Conservation (phyloP, 2,329 filamentous ascomycete species). For the Diaporthe capsici region DNA sequence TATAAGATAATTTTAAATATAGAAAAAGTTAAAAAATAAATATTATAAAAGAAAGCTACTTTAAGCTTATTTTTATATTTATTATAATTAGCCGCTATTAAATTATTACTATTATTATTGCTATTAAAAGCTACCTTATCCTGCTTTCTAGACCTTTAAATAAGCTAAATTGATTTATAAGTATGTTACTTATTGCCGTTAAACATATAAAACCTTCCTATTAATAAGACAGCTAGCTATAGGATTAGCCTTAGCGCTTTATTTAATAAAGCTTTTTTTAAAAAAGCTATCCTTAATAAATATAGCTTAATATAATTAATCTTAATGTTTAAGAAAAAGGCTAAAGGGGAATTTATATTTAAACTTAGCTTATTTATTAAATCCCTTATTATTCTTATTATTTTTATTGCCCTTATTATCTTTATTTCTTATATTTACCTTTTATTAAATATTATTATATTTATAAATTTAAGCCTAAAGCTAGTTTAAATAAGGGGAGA, state of each 20-base stretch:
- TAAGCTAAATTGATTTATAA: not conserved
- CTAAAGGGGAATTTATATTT: no score
- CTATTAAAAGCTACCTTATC: no score
- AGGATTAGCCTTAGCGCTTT: not conserved
- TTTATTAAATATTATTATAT: not conserved
- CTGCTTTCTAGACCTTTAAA: rapidly evolving
- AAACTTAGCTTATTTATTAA: no score
- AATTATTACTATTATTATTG: not conserved
- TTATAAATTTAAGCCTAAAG: not conserved
- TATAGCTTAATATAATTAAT: not conserved
- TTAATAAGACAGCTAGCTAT: not conserved
- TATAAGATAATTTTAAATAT: no score
- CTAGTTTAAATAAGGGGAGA: no score
- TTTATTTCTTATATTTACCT: not conserved
- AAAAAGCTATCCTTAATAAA: not conserved
- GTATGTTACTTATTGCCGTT: not conserved
- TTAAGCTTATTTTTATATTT: not conserved
- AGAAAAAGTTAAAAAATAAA: not conserved
- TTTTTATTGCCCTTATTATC: no score
- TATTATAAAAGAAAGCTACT: not conserved
- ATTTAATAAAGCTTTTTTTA: not conserved
- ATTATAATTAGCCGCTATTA: no score
- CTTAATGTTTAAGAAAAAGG: no score
- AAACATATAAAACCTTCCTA: not conserved
- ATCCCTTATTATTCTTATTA: no score